phyloP scores from a whole-genome alignment of 306 rosid species.

The Trichosanthes cucumerina region DNA sequence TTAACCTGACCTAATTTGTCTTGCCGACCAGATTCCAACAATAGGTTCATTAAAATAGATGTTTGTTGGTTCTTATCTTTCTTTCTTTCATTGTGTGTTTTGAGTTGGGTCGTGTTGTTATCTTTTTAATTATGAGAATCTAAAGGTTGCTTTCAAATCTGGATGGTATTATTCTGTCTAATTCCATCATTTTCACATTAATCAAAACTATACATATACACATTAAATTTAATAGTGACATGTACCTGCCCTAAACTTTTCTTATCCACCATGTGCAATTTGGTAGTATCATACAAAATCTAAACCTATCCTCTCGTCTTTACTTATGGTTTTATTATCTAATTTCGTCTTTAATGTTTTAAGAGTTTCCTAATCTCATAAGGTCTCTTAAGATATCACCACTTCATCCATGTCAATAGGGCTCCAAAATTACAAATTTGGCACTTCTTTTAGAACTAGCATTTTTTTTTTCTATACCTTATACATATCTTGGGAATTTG shows the following conservation, averaged over 20 bases:
- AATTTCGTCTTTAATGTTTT: background rate
- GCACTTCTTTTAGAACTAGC: too few species aligned
- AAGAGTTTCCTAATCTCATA: background rate
- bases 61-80: background rate
- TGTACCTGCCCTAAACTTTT: slow-evolving; percentile 7
- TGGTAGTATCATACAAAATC: background rate
- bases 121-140: slow-evolving; percentile 23
- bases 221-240: slow-evolving; percentile 14
- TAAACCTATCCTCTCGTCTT: background rate
- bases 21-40: too few species aligned
- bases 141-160: slow-evolving; percentile 67
- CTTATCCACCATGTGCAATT: background rate
- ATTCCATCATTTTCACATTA: slow-evolving; percentile 49
- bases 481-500: background rate
- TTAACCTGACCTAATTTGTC: too few species aligned
- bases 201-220: slow-evolving; percentile 21
- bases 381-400: background rate
- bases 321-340: background rate
- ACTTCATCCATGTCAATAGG: too few species aligned
- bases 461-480: too few species aligned
- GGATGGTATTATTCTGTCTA: slow-evolving; percentile 45
- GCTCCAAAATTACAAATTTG: too few species aligned
- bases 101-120: background rate
- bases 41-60: background rate
- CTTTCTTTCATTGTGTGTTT: background rate